Conservation (phyloP, 2,329 filamentous ascomycete genomes). For the Phoma sp. region DNA sequence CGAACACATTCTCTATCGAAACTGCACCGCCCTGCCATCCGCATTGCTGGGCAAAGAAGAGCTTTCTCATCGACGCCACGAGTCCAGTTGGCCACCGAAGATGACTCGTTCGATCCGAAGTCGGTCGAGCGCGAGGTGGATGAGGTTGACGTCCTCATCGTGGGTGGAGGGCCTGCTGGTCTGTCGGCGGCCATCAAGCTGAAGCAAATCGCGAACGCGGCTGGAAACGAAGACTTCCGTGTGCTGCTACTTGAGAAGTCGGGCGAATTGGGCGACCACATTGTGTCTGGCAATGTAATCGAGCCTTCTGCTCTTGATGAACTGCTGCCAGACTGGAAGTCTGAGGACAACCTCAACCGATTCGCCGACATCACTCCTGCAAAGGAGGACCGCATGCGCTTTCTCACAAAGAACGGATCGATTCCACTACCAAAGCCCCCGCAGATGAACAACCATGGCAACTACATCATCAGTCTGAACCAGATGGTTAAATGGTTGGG, state of each 20-base stretch:
- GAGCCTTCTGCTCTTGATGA: constrained; percentile 88
- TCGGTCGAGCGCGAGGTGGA: constrained; percentile 85
- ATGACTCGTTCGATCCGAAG: constrained; percentile 51
- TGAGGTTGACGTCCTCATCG: constrained; percentile 93
- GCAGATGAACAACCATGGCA: constrained; percentile 98
- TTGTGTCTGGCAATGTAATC: constrained; percentile 93
- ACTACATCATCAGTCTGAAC: constrained; percentile 96
- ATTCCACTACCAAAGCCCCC: constrained; percentile 87
- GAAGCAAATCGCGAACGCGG: constrained; percentile 93
- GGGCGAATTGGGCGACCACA: constrained; percentile 91
- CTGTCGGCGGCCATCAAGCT: constrained; percentile 90
- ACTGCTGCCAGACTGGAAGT: constrained; percentile 91
- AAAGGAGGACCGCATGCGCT: constrained; percentile 85
- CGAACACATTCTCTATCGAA: constrained; percentile 23
- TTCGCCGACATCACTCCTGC: constrained; percentile 90
- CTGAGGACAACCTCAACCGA: constrained; percentile 82
- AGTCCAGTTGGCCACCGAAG: constrained; percentile 36
- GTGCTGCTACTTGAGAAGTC: constrained; percentile 94
- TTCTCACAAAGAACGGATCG: constrained; percentile 80
- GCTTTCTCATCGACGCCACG: constrained; percentile 43
- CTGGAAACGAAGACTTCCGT: constrained; percentile 93
- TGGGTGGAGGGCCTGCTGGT: constrained; percentile 94
- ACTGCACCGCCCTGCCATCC: constrained; percentile 40
- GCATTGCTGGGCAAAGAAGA: constrained; percentile 47
- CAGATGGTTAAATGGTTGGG: constrained; percentile 96